Evolutionary conservation across 2,329 filamentous ascomycete species (phyloP).

Genomic region (Phoma sp.): DNA sequence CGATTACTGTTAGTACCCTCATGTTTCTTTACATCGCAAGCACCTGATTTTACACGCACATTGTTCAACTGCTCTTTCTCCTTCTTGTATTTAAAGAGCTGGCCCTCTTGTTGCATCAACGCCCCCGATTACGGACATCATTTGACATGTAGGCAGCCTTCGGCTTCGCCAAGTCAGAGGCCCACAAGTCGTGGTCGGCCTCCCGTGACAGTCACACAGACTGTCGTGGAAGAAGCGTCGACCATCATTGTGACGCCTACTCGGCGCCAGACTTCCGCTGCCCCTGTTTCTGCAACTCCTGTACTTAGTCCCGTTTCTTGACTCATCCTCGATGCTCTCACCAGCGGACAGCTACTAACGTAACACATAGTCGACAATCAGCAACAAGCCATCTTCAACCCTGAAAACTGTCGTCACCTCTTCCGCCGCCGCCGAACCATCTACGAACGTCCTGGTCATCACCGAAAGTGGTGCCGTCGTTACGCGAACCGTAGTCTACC

Average conservation of each 20-base stretch:
- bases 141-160: conserved; percentile 46
- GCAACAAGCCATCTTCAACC: conserved; percentile 22
- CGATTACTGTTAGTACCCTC: conserved; percentile 39
- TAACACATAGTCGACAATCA: not conserved
- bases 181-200: conserved; percentile 28
- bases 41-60: conserved; percentile 11
- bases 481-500: conserved; percentile 54
- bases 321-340: not conserved
- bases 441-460: conserved; percentile 45
- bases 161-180: conserved; percentile 40
- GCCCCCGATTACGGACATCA: conserved; percentile 16
- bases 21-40: conserved; percentile 29
- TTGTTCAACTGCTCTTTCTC: conserved; percentile 8
- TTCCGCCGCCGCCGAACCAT: conserved; percentile 9
- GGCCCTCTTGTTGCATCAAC: not conserved
- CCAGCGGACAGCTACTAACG: not conserved
- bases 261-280: conserved; percentile 7
- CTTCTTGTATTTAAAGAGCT: not conserved
- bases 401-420: conserved; percentile 19
- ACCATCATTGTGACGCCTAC: conserved; percentile 22
- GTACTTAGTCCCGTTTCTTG: conserved; percentile 25
- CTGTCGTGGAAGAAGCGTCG: conserved; percentile 32
- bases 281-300: conserved; percentile 21
- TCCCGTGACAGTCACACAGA: conserved; percentile 35
- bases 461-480: conserved; percentile 53